Conservation (phyloP, 2,329 filamentous ascomycete species). For the Aspergillus bombycis region DNA sequence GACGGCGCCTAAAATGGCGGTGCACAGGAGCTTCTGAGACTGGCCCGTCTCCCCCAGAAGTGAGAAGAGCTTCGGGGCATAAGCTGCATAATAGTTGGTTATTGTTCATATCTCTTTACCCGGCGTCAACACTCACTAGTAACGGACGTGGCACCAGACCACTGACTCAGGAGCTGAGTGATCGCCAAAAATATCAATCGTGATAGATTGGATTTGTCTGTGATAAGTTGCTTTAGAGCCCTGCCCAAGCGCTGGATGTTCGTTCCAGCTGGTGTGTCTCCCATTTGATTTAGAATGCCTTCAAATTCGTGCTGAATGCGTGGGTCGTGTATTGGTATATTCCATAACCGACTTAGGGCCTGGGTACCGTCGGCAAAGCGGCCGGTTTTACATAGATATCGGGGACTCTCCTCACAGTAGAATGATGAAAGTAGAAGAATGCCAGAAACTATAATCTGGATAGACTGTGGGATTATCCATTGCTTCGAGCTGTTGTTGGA, state of each 20-base stretch:
- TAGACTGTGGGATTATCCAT: conserved; percentile 67
- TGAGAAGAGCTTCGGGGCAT: conserved; percentile 71
- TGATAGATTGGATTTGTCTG: conserved; percentile 68
- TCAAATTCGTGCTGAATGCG: conserved; percentile 16
- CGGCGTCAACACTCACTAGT: conserved; percentile 52
- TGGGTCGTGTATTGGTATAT: conserved; percentile 23
- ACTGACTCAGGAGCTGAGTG: conserved; percentile 71
- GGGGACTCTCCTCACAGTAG: conserved; percentile 67
- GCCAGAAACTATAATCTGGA: conserved; percentile 72
- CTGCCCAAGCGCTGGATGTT: neutral
- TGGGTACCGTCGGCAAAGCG: conserved; percentile 48
- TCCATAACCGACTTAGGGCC: conserved; percentile 56
- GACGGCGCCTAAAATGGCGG: conserved; percentile 73
- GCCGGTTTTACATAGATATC: conserved; percentile 67
- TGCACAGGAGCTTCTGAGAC: conserved; percentile 70
- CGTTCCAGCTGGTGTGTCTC: neutral
- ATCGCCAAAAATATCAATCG: conserved; percentile 67
- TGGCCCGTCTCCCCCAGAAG: conserved; percentile 70
- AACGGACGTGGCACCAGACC: conserved; percentile 71
- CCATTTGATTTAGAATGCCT: conserved; percentile 12
- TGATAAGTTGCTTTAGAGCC: conserved; percentile 47
- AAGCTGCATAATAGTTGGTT: conserved; percentile 39
- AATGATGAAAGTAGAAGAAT: conserved; percentile 69
- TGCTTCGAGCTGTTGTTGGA: conserved; percentile 40
- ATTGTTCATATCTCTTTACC: neutral